Evolutionary conservation across 2,329 filamentous ascomycete species (phyloP).

Genomic region (Sclerotinia glacialis): DNA sequence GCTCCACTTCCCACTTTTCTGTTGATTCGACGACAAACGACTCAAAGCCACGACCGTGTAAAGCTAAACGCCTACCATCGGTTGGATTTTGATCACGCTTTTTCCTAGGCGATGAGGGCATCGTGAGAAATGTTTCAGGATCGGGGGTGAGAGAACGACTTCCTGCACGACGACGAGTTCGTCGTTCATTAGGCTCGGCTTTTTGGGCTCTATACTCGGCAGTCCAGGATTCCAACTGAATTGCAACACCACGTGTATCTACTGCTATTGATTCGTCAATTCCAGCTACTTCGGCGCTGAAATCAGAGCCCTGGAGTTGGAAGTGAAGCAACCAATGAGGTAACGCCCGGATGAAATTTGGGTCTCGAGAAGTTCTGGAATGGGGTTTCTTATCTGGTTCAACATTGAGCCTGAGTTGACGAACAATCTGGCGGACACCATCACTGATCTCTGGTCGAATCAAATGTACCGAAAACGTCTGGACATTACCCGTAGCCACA

Average conservation of each 20-base stretch:
- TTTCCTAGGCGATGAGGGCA: constrained; percentile 51
- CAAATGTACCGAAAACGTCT: constrained; percentile 86
- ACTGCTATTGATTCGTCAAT: constrained; percentile 80
- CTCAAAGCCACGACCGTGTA: constrained; percentile 82
- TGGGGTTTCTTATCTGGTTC: constrained; percentile 57
- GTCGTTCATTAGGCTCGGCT: constrained; percentile 60
- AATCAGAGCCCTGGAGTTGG: constrained; percentile 81
- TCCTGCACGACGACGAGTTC: constrained; percentile 63
- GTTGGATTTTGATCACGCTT: constrained; percentile 51
- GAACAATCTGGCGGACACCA: constrained; percentile 86
- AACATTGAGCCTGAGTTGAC: constrained; percentile 71
- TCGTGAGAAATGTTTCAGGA: constrained; percentile 55
- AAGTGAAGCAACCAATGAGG: constrained; percentile 83
- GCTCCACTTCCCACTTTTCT: constrained; percentile 79
- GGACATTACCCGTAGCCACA: constrained; percentile 72
- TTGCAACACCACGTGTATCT: constrained; percentile 74
- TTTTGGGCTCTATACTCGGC: constrained; percentile 85
- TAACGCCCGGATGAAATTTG: constrained; percentile 72
- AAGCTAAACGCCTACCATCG: constrained; percentile 77
- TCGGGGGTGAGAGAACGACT: constrained; percentile 69
- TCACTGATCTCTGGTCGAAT: constrained; percentile 89
- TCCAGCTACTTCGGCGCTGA: constrained; percentile 87
- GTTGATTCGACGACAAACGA: constrained; percentile 86
- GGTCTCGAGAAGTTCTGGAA: constrained; percentile 51
- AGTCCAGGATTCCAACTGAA: constrained; percentile 85